Evolutionary conservation across 805 yeast species (phyloP).

Genomic region (Candida takata): DNA sequence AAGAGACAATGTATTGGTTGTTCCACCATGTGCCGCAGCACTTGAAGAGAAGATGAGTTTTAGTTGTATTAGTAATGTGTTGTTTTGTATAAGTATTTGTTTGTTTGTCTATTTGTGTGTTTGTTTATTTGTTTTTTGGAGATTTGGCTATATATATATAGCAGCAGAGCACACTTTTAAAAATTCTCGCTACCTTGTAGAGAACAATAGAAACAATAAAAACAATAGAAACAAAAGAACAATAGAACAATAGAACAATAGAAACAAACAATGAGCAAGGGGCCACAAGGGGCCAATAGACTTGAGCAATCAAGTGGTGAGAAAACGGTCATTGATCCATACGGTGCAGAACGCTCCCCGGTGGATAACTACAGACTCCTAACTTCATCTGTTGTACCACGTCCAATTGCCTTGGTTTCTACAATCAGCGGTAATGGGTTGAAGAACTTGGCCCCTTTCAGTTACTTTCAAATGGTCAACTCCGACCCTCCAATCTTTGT

Average conservation of each 20-base stretch:
- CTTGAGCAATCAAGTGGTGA: neutral
- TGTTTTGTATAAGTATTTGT: too few relatives aligned
- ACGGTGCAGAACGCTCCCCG: slow-evolving; percentile 20
- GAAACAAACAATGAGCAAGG: too few relatives aligned
- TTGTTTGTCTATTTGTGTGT: too few relatives aligned
- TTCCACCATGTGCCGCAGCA: slow-evolving; percentile 24
- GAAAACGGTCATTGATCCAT: slow-evolving; percentile 41
- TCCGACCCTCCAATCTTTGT: slow-evolving; percentile 55
- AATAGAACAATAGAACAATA: too few relatives aligned
- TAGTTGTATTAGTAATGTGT: neutral
- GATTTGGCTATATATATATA: too few relatives aligned
- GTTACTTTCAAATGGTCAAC: slow-evolving; percentile 41
- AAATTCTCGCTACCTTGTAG: too few relatives aligned
- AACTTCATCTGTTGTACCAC: slow-evolving; percentile 47
- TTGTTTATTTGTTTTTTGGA: too few relatives aligned
- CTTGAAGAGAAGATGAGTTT: slow-evolving; percentile 16
- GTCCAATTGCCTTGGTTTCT: slow-evolving; percentile 56
- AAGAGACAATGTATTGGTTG: slow-evolving; percentile 26
- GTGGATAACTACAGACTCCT: slow-evolving; percentile 41
- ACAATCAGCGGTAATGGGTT: slow-evolving; percentile 37
- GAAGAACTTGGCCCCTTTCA: slow-evolving; percentile 53
- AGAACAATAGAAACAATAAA: too few relatives aligned
- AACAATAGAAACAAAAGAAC: too few relatives aligned
- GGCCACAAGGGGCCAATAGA: slow-evolving; percentile 1
- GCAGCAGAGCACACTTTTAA: too few relatives aligned